phyloP scores from a whole-genome alignment of 1,284 basidiomycete genomes.

The Anthracocystis walkeri region DNA sequence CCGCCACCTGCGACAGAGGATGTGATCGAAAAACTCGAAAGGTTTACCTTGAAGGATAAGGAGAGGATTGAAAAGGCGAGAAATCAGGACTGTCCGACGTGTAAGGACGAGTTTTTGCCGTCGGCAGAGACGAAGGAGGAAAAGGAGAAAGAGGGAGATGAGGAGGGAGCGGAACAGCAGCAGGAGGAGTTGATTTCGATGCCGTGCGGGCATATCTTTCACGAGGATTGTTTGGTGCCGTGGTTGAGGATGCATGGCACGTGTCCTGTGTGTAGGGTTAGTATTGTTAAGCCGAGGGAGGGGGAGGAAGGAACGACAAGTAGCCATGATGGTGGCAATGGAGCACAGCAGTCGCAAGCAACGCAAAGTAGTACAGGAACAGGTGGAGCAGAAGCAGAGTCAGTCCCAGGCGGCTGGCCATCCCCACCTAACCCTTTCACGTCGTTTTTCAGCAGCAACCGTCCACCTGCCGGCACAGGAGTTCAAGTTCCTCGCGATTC shows the following conservation, averaged over 20 bases:
- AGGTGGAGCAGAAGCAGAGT: background rate
- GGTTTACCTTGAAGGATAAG: conserved; percentile 40
- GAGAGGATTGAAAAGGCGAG: conserved; percentile 41
- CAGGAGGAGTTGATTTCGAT: conserved; percentile 55
- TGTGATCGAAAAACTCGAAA: conserved; percentile 54
- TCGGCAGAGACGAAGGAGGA: background rate
- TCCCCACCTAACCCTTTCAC: conserved; percentile 32
- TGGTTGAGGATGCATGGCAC: conserved; percentile 60
- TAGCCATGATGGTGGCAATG: background rate
- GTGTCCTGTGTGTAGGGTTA: conserved; percentile 61
- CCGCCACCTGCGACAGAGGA: conserved; percentile 59
- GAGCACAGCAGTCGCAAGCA: background rate
- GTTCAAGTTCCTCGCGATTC: conserved; percentile 12
- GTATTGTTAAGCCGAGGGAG: conserved; percentile 38
- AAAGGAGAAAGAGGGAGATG: background rate
- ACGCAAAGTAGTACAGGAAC: background rate
- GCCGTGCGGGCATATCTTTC: conserved; percentile 62
- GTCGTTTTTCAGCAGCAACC: conserved; percentile 10
- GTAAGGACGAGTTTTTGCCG: conserved; percentile 59
- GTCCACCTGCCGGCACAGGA: background rate
- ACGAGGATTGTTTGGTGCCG: conserved; percentile 61
- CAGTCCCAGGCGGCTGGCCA: conserved; percentile 28
- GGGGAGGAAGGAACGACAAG: background rate
- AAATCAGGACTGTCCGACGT: conserved; percentile 62
- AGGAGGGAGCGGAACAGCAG: conserved; percentile 40